Evolutionary conservation across 495 filamentous ascomycete genomes (phyloP), one percentile per base, ranked within the genome.

Genomic region (Penicillium daleae): DNA sequence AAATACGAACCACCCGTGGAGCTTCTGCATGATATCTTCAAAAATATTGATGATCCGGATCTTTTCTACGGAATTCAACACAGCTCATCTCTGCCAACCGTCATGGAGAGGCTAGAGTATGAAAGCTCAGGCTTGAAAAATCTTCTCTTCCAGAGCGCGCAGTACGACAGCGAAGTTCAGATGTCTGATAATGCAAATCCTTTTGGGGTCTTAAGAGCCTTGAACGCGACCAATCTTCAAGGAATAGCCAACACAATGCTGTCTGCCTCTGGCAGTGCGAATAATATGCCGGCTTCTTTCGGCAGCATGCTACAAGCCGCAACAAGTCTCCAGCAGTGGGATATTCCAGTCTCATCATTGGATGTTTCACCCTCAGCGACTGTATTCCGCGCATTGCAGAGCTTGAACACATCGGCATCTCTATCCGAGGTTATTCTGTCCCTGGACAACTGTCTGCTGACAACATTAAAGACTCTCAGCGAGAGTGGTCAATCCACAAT

Each of bases 1-100:
- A 86, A 81, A 64, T 80, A 85, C 24, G 75, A 83, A 40, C 79
- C 88, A 27, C 85, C 90, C 17, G 78, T 83, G 12, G 85, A 90
- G 9, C 79, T 95, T 19, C 73, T 97, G 7, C 82, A 97, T 60
- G 78, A 85, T 9, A 90, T 98, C 2, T 99, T 92, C 71, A 89
- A 89, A 73, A 91, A 92, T 60, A 89, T 98, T 39, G 93, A 97
- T 73, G 95, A 99, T 71, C 93, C 93, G 15, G 95, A 99, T 71
- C 87, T 93, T 19, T 98, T 93, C 72, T 98, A 99, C 68, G 95
- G 95, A n/a, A 87, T 98, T 22, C 84, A 89, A 51, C 90, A 96
- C 71, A 84, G 83, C 24, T 84, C 92, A 12, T 90, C 86, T 50
- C 76, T 99, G 42, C 79, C 82, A 17, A 89, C 89, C 0, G 88